phyloP scores from a whole-genome alignment of 1,139 yeast species.

The Zygotorulaspora mrakii region DNA sequence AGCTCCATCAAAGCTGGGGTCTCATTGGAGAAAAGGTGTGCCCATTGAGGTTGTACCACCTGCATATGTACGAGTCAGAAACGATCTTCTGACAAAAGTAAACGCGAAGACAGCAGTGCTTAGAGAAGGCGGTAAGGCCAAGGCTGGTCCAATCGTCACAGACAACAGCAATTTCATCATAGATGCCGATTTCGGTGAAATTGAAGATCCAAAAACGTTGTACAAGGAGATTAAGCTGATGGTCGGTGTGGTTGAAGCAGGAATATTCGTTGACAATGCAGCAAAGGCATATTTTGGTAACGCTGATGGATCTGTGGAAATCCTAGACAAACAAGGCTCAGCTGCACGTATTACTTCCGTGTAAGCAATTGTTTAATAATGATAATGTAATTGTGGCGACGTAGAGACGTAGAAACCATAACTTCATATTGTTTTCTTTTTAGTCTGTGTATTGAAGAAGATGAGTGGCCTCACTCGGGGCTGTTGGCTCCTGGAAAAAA shows the following conservation, averaged over 20 bases:
- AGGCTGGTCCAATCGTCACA: constrained; percentile 98
- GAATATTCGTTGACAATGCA: constrained; percentile 72
- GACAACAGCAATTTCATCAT: constrained; percentile 92
- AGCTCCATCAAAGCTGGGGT: constrained; percentile 63
- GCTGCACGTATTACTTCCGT: neutral
- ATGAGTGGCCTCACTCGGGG: no score
- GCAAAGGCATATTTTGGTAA: constrained; percentile 85
- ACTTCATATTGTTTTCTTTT: neutral
- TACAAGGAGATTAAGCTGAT: constrained; percentile 65
- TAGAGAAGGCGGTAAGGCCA: constrained; percentile 84
- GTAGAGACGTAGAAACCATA: neutral
- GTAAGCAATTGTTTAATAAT: neutral
- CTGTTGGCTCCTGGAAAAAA: no score
- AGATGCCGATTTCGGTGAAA: constrained; percentile 88
- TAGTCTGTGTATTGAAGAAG: neutral
- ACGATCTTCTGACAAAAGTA: constrained; percentile 51
- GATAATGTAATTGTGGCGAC: neutral
- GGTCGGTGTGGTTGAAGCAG: constrained; percentile 97
- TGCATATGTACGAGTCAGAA: constrained; percentile 72
- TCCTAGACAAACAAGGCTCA: constrained; percentile 16
- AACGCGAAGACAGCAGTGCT: constrained; percentile 56
- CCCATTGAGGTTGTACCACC: constrained; percentile 95
- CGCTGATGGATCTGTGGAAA: constrained; percentile 58
- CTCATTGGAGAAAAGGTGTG: constrained; percentile 82
- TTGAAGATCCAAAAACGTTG: constrained; percentile 56